Base-by-base conservation (phyloP, 83 land plant genomes). In the Picea abies region DNA sequence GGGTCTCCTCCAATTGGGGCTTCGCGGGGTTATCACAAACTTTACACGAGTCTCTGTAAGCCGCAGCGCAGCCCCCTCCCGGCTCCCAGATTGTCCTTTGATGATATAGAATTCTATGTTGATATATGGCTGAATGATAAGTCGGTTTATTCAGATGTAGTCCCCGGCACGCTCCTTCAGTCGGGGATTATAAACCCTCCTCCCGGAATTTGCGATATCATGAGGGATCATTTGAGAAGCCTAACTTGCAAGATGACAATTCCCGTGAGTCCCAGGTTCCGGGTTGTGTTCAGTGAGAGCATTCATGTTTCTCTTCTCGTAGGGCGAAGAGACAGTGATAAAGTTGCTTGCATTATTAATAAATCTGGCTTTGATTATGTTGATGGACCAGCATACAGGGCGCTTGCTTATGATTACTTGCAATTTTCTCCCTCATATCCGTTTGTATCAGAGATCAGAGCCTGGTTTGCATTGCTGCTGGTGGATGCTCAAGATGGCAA, bases 341-440 rank as follows among this genome's bases (percentile, higher is more conserved):
- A 87, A 66, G 85, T 96, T 58, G 99, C 99, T 22, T 90, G 93
- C 72, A 86, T 96, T 67, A 86, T 95, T 19, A 92, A 91, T 78
- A 85, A 86, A 76, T 85, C 94, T 4, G 44, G 86, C n/a, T 96
- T 95, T 66, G 93, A 93, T 81, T 95, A 96, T 47, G 87, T 96
- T 20, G 99, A 96, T 80, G 92, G 94, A 4, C 86, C 90, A n/a
- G 89, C 92, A 9, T 87, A 85, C 65, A 82, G 92, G 78, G 96
- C 99, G 7, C 89, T 89, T 68, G 94, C 99, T 2, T 96, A 88
- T 79, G 96, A 96, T 81, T 96, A 91, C 82, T 89, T 96, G n/a
- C 88, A 88, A 63, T 93, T 96, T 61, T 90, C 97, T 0, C 93
- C 99, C 9, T 82, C 56, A 19, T 83, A 93, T 69, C 99, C 97